Conservation (phyloP, 164 flowering plant species). For the Dillenia suffruticosa region DNA sequence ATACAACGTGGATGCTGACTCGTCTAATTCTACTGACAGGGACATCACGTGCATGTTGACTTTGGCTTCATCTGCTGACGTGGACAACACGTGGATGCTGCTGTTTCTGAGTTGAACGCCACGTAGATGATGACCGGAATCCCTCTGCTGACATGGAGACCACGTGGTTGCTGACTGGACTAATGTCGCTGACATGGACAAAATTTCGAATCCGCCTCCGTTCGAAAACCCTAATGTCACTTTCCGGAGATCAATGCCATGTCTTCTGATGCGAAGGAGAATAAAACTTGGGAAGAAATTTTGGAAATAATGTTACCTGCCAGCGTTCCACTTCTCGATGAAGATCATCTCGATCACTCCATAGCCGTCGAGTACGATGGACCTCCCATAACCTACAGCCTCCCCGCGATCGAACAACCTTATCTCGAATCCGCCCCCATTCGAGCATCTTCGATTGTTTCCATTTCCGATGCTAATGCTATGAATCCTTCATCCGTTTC, state of each 20-base stretch:
- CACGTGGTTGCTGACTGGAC: no score
- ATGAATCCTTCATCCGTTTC: slow-evolving; percentile 8
- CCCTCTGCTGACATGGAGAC: no score
- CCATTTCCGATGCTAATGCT: slow-evolving; percentile 12
- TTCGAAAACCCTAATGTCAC: not conserved
- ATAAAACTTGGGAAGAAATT: slow-evolving; percentile 26
- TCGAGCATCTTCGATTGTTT: slow-evolving; percentile 20
- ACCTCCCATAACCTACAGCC: slow-evolving; percentile 30
- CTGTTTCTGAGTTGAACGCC: no score
- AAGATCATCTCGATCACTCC: slow-evolving; percentile 53
- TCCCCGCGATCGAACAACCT: slow-evolving; percentile 38
- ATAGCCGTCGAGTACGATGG: slow-evolving; percentile 50
- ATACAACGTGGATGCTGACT: no score
- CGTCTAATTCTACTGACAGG: no score
- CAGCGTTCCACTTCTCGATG: slow-evolving; percentile 53
- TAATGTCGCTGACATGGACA: no score
- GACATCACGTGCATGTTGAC: no score
- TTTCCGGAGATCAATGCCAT: not conserved
- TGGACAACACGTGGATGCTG: no score
- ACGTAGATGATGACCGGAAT: no score
- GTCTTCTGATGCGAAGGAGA: slow-evolving; percentile 8
- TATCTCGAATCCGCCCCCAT: slow-evolving; percentile 20
- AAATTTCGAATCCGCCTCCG: not conserved
- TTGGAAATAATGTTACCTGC: slow-evolving; percentile 44
- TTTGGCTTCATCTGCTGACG: no score